Base-by-base conservation (phyloP, 148 eudicot species). In the Spergularia marina region DNA sequence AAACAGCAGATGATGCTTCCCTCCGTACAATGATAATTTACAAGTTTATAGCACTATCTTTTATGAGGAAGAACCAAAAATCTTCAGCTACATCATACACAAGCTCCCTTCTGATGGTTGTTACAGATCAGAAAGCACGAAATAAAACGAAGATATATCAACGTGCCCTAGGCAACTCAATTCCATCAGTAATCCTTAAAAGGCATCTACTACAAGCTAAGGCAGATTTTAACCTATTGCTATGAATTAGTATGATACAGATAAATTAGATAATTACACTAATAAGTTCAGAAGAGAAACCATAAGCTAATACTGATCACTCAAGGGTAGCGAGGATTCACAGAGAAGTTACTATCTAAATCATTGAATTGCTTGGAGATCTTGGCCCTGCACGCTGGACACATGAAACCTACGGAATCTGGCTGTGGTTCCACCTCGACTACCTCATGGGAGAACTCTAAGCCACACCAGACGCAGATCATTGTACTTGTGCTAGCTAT, bases 321-420 rank as follows among this genome's bases (percentile, higher is more conserved):
- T 49, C 44, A 68, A 6, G 56, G 25, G 7, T 65, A 73, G 51
- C 44, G 69, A 60, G 77, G 71, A 80, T 77, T 79, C 57, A 76
- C 39, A 61, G 88, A 83, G 68, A 88, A 80, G 47, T 79, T 79
- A 74, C 74, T 64, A 65, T 77, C 83, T 10, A 87, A 64, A 17
- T 79, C 81, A 21, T 82, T 82, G 76, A 85, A 82, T 81, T 89
- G 90, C 74, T 87, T 87, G 61, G 94, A 88, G 75, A 90, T 88
- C 75, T 85, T 88, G 53, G 82, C 76, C 76, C 86, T 86, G 86
- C 94, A 90, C 20, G 82, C 68, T 15, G 94, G 87, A 78, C 94
- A 90, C 91, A 90, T 90, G 78, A 83, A 90, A 47, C 91, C 94
- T 64, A 90, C 87, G 4, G 94, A 84, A 79, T 90, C 91, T 61